Conservation (phyloP, 2,329 filamentous ascomycete species). For the Trichoderma polysporum region DNA sequence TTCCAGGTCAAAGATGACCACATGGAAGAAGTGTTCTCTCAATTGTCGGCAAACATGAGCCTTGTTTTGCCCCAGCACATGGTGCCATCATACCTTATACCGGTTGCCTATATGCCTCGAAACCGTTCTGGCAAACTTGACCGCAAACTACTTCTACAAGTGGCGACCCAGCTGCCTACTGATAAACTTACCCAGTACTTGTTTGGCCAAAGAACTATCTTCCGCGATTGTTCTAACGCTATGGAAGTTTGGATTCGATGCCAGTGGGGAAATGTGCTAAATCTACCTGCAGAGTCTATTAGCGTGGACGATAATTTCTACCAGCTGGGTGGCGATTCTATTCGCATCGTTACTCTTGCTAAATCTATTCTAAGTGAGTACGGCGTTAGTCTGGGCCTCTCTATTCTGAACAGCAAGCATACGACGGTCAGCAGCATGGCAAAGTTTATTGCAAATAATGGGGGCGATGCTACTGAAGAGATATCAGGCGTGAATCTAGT, state of each 20-base stretch:
- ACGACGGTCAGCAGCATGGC: conserved; percentile 23
- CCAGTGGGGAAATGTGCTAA: conserved; percentile 5
- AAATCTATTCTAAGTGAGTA: conserved; percentile 21
- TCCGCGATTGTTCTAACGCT: background rate
- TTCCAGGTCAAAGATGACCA: background rate
- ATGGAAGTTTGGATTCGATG: conserved; percentile 1
- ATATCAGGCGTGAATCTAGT: background rate
- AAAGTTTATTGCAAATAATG: conserved; percentile 16
- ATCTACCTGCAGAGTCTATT: conserved; percentile 18
- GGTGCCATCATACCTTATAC: conserved; percentile 11
- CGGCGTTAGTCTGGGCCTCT: conserved; percentile 20
- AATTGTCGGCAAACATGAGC: background rate
- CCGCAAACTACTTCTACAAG: background rate
- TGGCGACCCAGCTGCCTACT: background rate
- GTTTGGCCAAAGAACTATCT: background rate
- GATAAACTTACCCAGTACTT: background rate
- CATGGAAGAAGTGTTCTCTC: background rate
- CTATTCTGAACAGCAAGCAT: conserved; percentile 25
- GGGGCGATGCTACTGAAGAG: background rate
- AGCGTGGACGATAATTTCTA: conserved; percentile 26
- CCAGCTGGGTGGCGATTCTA: conserved; percentile 26
- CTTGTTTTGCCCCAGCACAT: conserved; percentile 29
- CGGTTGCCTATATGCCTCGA: conserved; percentile 9
- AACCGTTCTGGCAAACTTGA: conserved; percentile 18
- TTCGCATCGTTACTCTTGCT: conserved; percentile 24